Base-by-base conservation (phyloP, 768 basidiomycete species). In the Mycena rosella region DNA sequence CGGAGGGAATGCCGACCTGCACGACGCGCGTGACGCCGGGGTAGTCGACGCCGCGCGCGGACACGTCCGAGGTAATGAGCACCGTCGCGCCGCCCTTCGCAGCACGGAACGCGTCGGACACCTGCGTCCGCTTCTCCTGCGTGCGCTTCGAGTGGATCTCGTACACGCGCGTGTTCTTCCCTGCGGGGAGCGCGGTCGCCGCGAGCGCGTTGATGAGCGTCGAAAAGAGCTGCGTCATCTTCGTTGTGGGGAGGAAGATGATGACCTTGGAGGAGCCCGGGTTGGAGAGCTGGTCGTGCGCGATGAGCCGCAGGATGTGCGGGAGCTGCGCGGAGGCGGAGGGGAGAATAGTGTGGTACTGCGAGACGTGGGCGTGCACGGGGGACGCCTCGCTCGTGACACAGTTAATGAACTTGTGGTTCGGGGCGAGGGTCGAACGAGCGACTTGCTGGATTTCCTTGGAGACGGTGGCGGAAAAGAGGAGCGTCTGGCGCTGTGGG, bases 381-480 rank as follows among this genome's bases (percentile, higher is more conserved):
- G 90, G 89, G 0, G 88, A 86, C 38, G 86, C 80, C 55, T 88
- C 86, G 5, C 84, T 82, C 5, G 86, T 79, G 11, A 92, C 89
- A 60, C 90, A 91, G 78, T 96, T 88, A 75, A 98, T 88, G 78
- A 89, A 93, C 47, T 77, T 75, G 77, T 95, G 89, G 63, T 89
- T 86, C 34, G 79, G 79, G 26, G 88, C 81, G 15, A 97, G 80
- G 24, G 87, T 83, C 22, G 82, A 78, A 5, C 84, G 81, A 0
- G 94, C 92, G 63, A 96, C 83, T 73, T 92, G 87, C 47, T 87
- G 88, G 68, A 98, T 91, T 5, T 85, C 84, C 5, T 78, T 82
- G 0, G 93, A 91, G 38, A 96, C 89, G 3, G 95, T 96, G 26
- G 96, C 96, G 17, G 93, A 95, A 80, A 97, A 96, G 62, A 98